Evolutionary conservation across 768 basidiomycete species (phyloP).

Genomic region (Lactarius hatsudake): DNA sequence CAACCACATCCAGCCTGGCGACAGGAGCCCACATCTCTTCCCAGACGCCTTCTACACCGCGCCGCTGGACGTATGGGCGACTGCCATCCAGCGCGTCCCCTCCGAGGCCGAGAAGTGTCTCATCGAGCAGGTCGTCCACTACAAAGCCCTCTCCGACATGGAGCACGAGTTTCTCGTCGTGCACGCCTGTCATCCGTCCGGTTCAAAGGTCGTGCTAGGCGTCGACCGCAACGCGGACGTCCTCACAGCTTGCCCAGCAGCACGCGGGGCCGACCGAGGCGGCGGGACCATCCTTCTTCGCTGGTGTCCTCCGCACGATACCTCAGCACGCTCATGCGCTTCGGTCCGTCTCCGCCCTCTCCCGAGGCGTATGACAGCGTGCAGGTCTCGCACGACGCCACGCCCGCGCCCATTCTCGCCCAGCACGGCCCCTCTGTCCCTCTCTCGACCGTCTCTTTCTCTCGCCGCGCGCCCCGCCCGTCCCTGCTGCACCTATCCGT

Average conservation of each 20-base stretch:
- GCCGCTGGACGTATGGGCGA: conserved; percentile 22
- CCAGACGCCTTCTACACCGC: conserved; percentile 15
- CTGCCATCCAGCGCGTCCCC: conserved; percentile 13
- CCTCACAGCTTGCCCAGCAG: not conserved
- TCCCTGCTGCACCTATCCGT: conserved; percentile 24
- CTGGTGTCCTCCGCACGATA: conserved; percentile 15
- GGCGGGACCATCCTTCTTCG: not conserved
- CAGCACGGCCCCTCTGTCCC: conserved; percentile 16
- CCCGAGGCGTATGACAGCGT: conserved; percentile 22
- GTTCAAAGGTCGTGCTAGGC: conserved; percentile 22
- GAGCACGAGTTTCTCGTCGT: conserved; percentile 28
- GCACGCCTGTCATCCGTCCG: conserved; percentile 16
- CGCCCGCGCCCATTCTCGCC: conserved; percentile 18
- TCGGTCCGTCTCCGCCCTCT: not conserved
- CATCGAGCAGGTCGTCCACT: conserved; percentile 24
- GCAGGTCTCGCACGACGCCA: conserved; percentile 26
- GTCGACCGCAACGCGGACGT: conserved; percentile 27
- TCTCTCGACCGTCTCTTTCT: conserved; percentile 24
- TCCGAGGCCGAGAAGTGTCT: conserved; percentile 10
- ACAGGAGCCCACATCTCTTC: conserved; percentile 2
- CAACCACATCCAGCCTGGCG: not conserved
- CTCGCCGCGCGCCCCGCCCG: conserved; percentile 4
- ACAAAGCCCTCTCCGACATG: conserved; percentile 25
- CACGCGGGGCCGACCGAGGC: not conserved
- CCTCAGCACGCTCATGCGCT: conserved; percentile 15